Evolutionary conservation across 1,284 basidiomycete species (phyloP).

Genomic region (Irpex sp.): DNA sequence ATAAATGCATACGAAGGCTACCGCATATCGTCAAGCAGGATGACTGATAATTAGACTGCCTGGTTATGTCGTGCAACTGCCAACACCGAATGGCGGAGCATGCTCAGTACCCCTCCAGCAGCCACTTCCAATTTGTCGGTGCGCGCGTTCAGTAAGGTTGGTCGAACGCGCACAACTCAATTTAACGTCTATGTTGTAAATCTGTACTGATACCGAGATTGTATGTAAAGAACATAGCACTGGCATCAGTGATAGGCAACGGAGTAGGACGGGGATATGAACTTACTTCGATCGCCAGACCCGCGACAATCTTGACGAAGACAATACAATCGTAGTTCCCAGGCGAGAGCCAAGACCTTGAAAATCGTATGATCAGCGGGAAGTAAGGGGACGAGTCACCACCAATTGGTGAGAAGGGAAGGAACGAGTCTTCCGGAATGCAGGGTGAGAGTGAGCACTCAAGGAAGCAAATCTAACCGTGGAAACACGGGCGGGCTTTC

Average conservation of each 20-base stretch:
- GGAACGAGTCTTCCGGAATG: too few relatives aligned
- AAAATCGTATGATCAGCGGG: not conserved
- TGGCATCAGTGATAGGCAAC: not conserved
- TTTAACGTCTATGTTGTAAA: not conserved
- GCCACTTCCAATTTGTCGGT: not conserved
- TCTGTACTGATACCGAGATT: not conserved
- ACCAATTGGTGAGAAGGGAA: too few relatives aligned
- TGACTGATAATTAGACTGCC: too few relatives aligned
- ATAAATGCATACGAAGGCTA: too few relatives aligned
- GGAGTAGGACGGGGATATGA: not conserved
- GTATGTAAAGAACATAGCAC: not conserved
- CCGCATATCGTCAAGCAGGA: too few relatives aligned
- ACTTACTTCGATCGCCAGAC: not conserved
- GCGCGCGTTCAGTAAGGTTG: not conserved
- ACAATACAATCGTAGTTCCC: not conserved
- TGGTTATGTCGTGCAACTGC: too few relatives aligned
- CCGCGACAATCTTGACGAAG: not conserved
- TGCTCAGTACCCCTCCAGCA: not conserved
- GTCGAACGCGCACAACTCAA: not conserved
- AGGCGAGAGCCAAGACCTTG: not conserved
- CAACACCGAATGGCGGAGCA: too few relatives aligned
- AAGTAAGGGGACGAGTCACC: not conserved
- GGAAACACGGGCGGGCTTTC: too few relatives aligned
- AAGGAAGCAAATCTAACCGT: too few relatives aligned
- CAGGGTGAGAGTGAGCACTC: too few relatives aligned